These are phyloP conservation scores for Colletotrichum musicola DNA, from an alignment of 2,329 filamentous ascomycete genomes.

Conservation along the genomic window DNA sequence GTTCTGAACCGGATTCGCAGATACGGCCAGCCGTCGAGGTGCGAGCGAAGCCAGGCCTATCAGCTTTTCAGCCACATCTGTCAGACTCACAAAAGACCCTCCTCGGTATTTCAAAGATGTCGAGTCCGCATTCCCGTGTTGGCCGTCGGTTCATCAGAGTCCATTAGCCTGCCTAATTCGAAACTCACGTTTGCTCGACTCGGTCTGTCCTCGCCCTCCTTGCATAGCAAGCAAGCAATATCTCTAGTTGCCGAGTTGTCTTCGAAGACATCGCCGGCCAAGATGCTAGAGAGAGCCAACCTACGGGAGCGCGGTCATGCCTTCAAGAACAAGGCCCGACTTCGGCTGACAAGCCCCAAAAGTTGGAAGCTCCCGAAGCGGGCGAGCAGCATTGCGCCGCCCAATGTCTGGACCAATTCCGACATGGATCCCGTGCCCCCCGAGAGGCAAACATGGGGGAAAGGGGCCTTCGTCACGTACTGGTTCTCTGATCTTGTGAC, in stretches of 20 bases:
- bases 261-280: neutral
- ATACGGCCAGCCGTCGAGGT: neutral
- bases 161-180: neutral
- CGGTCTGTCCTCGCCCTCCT: neutral
- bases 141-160: too few species aligned
- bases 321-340: slow-evolving; percentile 7
- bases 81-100: neutral
- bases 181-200: neutral
- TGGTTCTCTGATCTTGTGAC: slow-evolving; percentile 61
- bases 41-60: neutral
- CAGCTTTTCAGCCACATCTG: neutral
- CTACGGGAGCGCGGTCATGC: slow-evolving; percentile 12
- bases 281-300: neutral
- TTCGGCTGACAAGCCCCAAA: slow-evolving; percentile 1
- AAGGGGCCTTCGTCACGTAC: slow-evolving; percentile 48
- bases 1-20: neutral
- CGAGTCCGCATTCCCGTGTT: neutral
- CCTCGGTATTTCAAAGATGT: neutral
- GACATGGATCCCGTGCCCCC: slow-evolving; percentile 49
- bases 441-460: slow-evolving; percentile 58
- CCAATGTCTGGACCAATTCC: slow-evolving; percentile 52
- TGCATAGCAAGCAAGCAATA: neutral
- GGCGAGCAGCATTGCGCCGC: slow-evolving; percentile 36
- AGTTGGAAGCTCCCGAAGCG: slow-evolving; percentile 39
- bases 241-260: neutral